Evolutionary conservation across 1,139 yeast genomes (phyloP).

Genomic region (Hansenula anomala): DNA sequence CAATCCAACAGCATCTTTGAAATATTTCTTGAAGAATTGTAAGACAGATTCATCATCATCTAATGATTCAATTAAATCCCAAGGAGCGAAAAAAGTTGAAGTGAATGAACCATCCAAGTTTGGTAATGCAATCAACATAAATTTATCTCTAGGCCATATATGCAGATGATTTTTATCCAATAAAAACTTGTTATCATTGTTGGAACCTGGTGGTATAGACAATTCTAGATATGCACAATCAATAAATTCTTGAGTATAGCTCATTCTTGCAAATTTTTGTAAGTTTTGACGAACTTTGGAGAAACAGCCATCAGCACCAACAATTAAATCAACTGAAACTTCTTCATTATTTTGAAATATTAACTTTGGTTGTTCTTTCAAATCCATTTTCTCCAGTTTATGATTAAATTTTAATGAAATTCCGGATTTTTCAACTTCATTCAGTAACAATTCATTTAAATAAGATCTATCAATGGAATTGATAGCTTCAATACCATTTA

Average conservation of each 20-base stretch:
- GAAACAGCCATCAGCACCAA: conserved; percentile 88
- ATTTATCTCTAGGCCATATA: conserved; percentile 87
- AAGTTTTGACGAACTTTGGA: conserved; percentile 70
- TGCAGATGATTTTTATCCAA: conserved; percentile 78
- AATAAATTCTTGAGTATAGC: conserved; percentile 69
- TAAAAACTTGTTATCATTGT: conserved; percentile 27
- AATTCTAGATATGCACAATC: conserved; percentile 83
- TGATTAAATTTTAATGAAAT: conserved; percentile 52
- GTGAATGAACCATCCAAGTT: conserved; percentile 86
- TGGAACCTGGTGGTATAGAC: conserved; percentile 55
- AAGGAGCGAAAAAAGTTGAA: conserved; percentile 83
- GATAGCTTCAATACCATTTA: conserved; percentile 72
- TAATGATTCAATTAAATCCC: conserved; percentile 58
- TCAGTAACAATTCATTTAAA: conserved; percentile 59
- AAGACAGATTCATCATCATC: conserved; percentile 39
- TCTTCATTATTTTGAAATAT: conserved; percentile 18
- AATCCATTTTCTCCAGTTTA: conserved; percentile 42
- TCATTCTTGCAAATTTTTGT: conserved; percentile 65
- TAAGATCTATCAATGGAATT: conserved; percentile 78
- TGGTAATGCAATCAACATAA: conserved; percentile 87
- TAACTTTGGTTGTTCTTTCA: conserved; percentile 25
- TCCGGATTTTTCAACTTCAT: conserved; percentile 44
- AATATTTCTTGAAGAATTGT: conserved; percentile 53
- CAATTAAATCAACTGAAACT: conserved; percentile 47
- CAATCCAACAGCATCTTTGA: conserved; percentile 68